These are phyloP conservation scores for Fusarium oxysporum DNA, from an alignment of 2,329 filamentous ascomycete species.

Conservation along the genomic window DNA sequence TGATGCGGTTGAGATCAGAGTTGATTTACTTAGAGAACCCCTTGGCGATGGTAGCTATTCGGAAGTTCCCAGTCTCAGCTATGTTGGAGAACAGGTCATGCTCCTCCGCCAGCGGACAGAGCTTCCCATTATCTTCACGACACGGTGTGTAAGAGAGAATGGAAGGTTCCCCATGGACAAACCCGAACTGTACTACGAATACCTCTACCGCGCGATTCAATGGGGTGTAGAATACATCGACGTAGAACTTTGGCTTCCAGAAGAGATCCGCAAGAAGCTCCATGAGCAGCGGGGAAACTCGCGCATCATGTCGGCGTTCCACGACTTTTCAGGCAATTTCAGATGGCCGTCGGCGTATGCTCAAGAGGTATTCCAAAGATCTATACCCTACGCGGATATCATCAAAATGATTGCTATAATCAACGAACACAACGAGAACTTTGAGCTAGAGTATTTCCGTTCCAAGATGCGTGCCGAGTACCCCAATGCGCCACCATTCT, in stretches of 20 bases:
- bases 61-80: slow-evolving; percentile 79
- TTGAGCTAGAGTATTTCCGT: slow-evolving; percentile 90
- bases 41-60: slow-evolving; percentile 70
- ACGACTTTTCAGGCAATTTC: slow-evolving; percentile 87
- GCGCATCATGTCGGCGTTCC: slow-evolving; percentile 91
- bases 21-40: slow-evolving; percentile 83
- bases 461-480: slow-evolving; percentile 78
- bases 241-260: slow-evolving; percentile 87
- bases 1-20: slow-evolving; percentile 86
- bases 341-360: slow-evolving; percentile 83
- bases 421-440: slow-evolving; percentile 85
- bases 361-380: slow-evolving; percentile 76
- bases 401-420: slow-evolving; percentile 93
- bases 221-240: slow-evolving; percentile 94
- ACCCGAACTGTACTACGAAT: slow-evolving; percentile 78
- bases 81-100: slow-evolving; percentile 90
- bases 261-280: slow-evolving; percentile 75
- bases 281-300: slow-evolving; percentile 80
- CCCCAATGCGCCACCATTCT: slow-evolving; percentile 77
- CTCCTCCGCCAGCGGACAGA: slow-evolving; percentile 84
- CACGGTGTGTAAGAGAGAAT: slow-evolving; percentile 83
- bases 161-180: slow-evolving; percentile 87
- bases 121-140: slow-evolving; percentile 91
- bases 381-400: slow-evolving; percentile 81
- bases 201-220: slow-evolving; percentile 85